phyloP scores from a whole-genome alignment of 257 asterid genomes.

The Gentiana straminea region DNA sequence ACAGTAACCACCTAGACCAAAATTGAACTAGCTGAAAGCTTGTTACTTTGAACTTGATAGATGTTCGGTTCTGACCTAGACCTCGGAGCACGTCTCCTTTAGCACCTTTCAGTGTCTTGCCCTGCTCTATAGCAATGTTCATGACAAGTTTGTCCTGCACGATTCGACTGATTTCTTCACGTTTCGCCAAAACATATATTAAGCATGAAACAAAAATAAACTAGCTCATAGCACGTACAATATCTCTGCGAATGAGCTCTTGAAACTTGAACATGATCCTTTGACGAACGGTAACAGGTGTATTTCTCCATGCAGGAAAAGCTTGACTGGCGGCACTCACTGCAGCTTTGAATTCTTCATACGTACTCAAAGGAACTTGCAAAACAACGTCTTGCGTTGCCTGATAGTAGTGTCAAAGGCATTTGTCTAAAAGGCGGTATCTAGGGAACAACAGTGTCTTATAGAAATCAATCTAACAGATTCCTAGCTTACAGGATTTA shows the following conservation, averaged over 20 bases:
- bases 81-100: conserved; percentile 33
- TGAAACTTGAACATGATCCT: conserved; percentile 36
- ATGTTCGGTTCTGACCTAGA: conserved; percentile 23
- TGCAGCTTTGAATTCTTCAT: conserved; percentile 35
- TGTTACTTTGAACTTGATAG: background rate
- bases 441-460: background rate
- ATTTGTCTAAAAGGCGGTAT: background rate
- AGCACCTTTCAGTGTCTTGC: conserved; percentile 29
- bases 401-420: conserved; percentile 11
- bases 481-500: conserved; percentile 29
- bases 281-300: conserved; percentile 29
- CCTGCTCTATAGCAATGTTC: conserved; percentile 32
- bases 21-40: conserved; percentile 2
- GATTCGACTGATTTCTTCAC: conserved; percentile 6
- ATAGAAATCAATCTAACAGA: background rate
- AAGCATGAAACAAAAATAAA: background rate
- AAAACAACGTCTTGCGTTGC: conserved; percentile 41
- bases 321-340: conserved; percentile 35
- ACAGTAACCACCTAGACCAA: background rate
- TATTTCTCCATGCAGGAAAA: conserved; percentile 29
- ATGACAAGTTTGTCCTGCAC: conserved; percentile 31
- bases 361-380: conserved; percentile 33
- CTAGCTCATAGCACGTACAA: conserved; percentile 16
- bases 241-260: conserved; percentile 36
- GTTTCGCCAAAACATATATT: conserved; percentile 2